Conservation (phyloP, 192 early-diverging fungal genomes). For the Coemansia sp. region DNA sequence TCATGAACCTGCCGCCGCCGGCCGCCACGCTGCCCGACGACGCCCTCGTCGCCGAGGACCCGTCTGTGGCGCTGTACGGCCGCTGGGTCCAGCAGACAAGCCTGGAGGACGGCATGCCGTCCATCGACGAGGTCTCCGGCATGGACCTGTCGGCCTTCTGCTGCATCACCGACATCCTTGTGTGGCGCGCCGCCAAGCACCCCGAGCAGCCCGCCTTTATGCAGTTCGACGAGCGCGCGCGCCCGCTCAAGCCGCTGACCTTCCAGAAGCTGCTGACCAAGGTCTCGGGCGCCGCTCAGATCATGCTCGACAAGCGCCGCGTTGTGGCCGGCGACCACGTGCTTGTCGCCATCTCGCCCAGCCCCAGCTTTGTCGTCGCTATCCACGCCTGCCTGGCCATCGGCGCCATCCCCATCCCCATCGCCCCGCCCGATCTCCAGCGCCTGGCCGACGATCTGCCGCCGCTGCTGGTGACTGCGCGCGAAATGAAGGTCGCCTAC, state of each 20-base stretch:
- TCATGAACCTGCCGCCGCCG: slow-evolving; percentile 62
- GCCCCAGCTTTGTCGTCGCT: slow-evolving; percentile 68
- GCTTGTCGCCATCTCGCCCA: slow-evolving; percentile 64
- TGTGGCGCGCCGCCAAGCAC: slow-evolving; percentile 66
- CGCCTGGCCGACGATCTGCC: slow-evolving; percentile 72
- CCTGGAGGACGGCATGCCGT: slow-evolving; percentile 61
- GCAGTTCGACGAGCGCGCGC: slow-evolving; percentile 58
- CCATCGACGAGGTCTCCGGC: slow-evolving; percentile 70
- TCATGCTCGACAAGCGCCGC: slow-evolving; percentile 61
- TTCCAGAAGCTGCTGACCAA: slow-evolving; percentile 70
- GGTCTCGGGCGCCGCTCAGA: slow-evolving; percentile 64
- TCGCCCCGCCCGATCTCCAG: slow-evolving; percentile 64
- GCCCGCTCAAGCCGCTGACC: slow-evolving; percentile 63
- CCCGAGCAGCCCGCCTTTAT: slow-evolving; percentile 68
- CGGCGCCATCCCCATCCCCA: slow-evolving; percentile 70
- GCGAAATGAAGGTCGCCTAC: slow-evolving; percentile 60
- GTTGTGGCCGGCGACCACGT: slow-evolving; percentile 60
- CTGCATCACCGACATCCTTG: slow-evolving; percentile 69
- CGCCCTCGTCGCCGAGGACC: slow-evolving; percentile 16
- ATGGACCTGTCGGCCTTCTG: slow-evolving; percentile 67
- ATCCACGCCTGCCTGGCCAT: slow-evolving; percentile 82
- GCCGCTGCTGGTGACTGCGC: slow-evolving; percentile 59
- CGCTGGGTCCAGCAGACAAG: slow-evolving; percentile 70
- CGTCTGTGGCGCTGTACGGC: slow-evolving; percentile 43
- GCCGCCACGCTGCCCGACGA: slow-evolving; percentile 51